Percentiles rank a stretch among this genome's conserved stretches.
phyloP scores from a whole-genome alignment of 495 filamentous ascomycete genomes.

The Tuber borchii region DNA sequence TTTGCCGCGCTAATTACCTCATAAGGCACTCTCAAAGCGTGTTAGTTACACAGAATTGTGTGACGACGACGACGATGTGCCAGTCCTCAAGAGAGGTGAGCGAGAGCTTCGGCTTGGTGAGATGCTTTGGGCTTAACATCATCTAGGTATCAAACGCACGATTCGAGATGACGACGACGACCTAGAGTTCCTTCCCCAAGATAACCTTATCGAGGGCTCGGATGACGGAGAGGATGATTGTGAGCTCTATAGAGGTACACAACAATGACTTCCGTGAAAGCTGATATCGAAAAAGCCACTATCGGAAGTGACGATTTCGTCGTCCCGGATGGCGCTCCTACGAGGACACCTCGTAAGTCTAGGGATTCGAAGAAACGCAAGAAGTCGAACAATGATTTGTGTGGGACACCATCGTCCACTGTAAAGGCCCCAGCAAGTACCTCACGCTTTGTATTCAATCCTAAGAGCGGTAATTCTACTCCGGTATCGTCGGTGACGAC shows the following conservation, averaged over 20 bases:
- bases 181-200: conserved; percentile 3
- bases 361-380: conserved; percentile 45
- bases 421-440: conserved; percentile 53
- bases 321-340: conserved; percentile 29
- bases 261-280: neutral
- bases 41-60: conserved; percentile 6
- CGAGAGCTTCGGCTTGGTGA: neutral
- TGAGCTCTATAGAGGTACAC: neutral
- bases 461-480: conserved; percentile 78
- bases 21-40: neutral
- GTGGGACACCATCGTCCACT: conserved; percentile 47
- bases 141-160: neutral
- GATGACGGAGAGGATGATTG: neutral
- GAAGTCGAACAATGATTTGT: conserved; percentile 30
- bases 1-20: neutral
- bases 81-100: neutral
- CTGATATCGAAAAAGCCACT: conserved; percentile 32
- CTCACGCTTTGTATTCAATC: conserved; percentile 57
- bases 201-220: neutral
- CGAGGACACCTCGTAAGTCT: conserved; percentile 53
- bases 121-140: neutral
- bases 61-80: conserved; percentile 5
- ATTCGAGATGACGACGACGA: neutral
- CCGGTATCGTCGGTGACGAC: conserved; percentile 50
- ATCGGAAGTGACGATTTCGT: conserved; percentile 21